A percentile compares a stretch with the other conserved stretches of the same genome.
Conservation (phyloP, 2,329 filamentous ascomycete species). For the Trichoderma koningii region DNA sequence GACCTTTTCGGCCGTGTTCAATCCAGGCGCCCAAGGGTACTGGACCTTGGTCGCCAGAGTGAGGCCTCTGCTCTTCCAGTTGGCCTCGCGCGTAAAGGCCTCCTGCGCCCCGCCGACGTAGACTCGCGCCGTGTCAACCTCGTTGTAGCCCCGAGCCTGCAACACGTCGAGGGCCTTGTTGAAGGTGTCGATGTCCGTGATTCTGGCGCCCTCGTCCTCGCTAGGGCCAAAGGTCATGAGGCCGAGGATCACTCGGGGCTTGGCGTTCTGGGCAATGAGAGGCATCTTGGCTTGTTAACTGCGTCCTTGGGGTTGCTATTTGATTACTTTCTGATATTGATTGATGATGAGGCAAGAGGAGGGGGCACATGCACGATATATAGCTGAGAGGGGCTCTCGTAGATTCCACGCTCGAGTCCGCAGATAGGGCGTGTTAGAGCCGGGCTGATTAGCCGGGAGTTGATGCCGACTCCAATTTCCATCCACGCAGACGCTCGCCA, state of each 20-base stretch:
- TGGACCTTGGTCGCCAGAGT: conserved; percentile 74
- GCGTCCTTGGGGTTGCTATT: not conserved
- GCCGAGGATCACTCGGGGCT: conserved; percentile 75
- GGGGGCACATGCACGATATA: conserved; percentile 5
- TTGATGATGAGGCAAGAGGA: not conserved
- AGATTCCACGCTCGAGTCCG: not conserved
- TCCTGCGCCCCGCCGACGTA: conserved; percentile 77
- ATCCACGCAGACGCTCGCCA: conserved; percentile 4
- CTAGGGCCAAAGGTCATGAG: conserved; percentile 82
- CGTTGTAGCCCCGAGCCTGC: conserved; percentile 77
- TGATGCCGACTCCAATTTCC: not conserved
- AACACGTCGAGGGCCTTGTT: conserved; percentile 73
- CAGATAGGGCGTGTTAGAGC: not conserved
- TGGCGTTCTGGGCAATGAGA: conserved; percentile 48
- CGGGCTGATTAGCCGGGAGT: not conserved
- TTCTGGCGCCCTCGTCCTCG: conserved; percentile 63
- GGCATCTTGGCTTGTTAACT: conserved; percentile 44
- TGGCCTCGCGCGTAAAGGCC: conserved; percentile 71
- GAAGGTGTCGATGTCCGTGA: conserved; percentile 68
- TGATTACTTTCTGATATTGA: no score
- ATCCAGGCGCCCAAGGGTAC: conserved; percentile 63
- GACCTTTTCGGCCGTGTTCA: conserved; percentile 66
- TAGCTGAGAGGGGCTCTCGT: not conserved
- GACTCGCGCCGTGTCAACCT: conserved; percentile 78
- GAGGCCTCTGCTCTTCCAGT: conserved; percentile 78